A percentile compares a stretch with the other conserved stretches of the same genome.
Evolutionary conservation across 345 rosid species (phyloP).

Genomic region (Pistacia integerrima): DNA sequence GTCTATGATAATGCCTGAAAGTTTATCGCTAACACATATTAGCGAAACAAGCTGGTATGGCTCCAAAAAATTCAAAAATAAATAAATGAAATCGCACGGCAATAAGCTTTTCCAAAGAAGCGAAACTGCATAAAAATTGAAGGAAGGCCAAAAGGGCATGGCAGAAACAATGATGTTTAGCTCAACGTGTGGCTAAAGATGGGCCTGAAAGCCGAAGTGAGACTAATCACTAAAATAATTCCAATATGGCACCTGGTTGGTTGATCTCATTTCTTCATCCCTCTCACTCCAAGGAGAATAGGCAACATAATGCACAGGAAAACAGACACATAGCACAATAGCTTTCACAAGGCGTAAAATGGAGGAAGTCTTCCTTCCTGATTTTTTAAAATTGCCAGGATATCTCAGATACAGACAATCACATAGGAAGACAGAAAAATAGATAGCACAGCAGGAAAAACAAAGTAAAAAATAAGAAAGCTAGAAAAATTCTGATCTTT

Average conservation of each 20-base stretch:
- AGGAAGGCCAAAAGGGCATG: neutral
- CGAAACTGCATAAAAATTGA: neutral
- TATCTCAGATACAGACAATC: neutral
- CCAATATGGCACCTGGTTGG: too few relatives aligned
- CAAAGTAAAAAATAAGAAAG: neutral
- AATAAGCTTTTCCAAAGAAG: neutral
- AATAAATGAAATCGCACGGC: neutral
- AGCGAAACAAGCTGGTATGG: slow-evolving; percentile 17
- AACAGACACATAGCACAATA: neutral
- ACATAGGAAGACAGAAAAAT: neutral
- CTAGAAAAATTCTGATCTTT: neutral
- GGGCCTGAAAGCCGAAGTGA: neutral
- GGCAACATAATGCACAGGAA: neutral
- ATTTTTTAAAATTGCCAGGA: neutral
- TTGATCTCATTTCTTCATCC: neutral
- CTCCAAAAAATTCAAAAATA: neutral
- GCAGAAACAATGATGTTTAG: slow-evolving; percentile 2
- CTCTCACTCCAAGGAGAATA: neutral
- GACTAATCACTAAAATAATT: neutral
- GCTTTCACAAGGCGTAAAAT: neutral
- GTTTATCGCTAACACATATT: slow-evolving; percentile 16
- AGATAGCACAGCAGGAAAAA: neutral
- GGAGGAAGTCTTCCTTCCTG: neutral
- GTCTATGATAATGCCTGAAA: slow-evolving; percentile 69
- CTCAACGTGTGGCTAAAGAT: neutral